Conservation (phyloP, 306 rosid genomes). For the Mimosa pudica region DNA sequence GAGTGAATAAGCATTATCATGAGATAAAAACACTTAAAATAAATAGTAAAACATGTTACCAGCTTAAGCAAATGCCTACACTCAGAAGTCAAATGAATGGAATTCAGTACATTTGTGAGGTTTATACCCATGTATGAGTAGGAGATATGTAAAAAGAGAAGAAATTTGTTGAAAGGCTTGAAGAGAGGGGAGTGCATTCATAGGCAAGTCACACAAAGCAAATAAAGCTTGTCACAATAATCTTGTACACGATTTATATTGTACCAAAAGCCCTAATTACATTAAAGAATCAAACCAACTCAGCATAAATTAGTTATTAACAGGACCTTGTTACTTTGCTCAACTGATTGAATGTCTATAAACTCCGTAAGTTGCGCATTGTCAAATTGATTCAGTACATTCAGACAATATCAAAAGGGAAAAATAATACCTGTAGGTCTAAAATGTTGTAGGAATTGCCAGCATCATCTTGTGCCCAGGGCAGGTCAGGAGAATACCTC, state of each 20-base stretch:
- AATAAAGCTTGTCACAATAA: constrained; percentile 8
- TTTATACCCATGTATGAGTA: constrained; percentile 11
- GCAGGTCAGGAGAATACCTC: constrained; percentile 82
- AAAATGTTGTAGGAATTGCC: constrained; percentile 76
- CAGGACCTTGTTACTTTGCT: neutral
- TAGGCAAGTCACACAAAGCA: constrained; percentile 1
- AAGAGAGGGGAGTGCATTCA: constrained; percentile 24
- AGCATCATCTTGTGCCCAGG: constrained; percentile 77
- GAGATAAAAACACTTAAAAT: neutral
- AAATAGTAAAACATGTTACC: constrained; percentile 10
- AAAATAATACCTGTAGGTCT: constrained; percentile 77
- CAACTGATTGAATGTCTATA: neutral
- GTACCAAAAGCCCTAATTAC: constrained; percentile 21
- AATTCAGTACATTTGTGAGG: constrained; percentile 10
- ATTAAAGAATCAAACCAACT: neutral
- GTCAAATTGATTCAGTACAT: constrained; percentile 20
- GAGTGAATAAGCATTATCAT: constrained; percentile 11
- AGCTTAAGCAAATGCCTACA: neutral
- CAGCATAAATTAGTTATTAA: constrained; percentile 3
- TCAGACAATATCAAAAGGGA: constrained; percentile 12
- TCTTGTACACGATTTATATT: constrained; percentile 9
- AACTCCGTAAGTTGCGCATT: neutral
- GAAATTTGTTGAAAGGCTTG: constrained; percentile 7
- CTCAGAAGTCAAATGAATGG: constrained; percentile 5
- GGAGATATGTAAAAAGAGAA: neutral